Conservation (phyloP, 163 green algal species). For the Chlorella variabilis region DNA sequence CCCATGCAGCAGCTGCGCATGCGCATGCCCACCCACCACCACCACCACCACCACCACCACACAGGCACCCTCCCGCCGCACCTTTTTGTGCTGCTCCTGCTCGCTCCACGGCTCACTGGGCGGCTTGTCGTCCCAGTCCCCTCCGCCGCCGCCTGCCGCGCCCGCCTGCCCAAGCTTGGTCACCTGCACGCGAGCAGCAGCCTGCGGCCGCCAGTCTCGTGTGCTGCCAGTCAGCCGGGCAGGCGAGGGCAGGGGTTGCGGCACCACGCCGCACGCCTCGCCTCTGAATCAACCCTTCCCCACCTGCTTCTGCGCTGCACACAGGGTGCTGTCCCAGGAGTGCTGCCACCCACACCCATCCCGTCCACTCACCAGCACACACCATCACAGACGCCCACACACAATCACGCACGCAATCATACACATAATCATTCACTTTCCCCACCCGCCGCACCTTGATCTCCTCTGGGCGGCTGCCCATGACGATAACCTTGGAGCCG, state of each 20-base stretch:
- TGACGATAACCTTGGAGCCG: conserved; percentile 37
- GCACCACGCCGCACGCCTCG: background rate
- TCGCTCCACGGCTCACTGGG: conserved; percentile 2
- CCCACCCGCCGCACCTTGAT: conserved; percentile 12
- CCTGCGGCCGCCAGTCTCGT: background rate
- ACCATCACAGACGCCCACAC: no score
- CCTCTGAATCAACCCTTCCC: background rate
- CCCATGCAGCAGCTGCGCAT: no score
- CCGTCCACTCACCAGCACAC: no score
- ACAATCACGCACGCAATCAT: background rate
- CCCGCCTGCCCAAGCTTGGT: background rate
- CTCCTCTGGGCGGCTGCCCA: conserved; percentile 26
- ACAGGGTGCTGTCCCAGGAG: no score
- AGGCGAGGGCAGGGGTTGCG: no score
- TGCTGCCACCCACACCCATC: no score
- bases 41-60: no score
- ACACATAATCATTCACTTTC: background rate
- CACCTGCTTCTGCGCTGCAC: background rate
- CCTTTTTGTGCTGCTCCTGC: conserved; percentile 41
- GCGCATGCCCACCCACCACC: no score
- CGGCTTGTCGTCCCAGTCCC: conserved; percentile 16
- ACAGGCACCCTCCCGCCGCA: background rate
- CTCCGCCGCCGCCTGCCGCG: background rate
- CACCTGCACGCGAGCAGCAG: conserved; percentile 23
- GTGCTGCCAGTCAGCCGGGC: background rate